phyloP scores from a whole-genome alignment of 164 flowering plant genomes.

The Annona squamosa region DNA sequence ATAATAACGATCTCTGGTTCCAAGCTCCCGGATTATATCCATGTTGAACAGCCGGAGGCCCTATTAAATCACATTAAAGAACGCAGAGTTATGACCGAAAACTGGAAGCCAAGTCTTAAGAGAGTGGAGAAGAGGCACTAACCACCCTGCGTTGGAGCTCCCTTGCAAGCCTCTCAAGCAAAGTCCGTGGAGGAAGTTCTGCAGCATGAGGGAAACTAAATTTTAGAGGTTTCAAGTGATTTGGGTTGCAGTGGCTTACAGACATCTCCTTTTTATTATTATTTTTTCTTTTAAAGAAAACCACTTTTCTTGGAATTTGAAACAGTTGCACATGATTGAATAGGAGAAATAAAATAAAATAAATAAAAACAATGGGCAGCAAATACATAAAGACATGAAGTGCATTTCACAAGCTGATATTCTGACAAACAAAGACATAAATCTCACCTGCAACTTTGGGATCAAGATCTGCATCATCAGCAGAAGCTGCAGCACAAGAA shows the following conservation, averaged over 20 bases:
- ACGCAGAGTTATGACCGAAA: background rate
- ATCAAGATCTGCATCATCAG: conserved; percentile 90
- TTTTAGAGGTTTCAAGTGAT: too few relatives aligned
- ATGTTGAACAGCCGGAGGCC: conserved; percentile 84
- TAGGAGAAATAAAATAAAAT: too few relatives aligned
- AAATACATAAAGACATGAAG: too few relatives aligned
- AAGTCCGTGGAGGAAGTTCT: conserved; percentile 93
- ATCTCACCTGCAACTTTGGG: conserved; percentile 78
- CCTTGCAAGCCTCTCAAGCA: conserved; percentile 78
- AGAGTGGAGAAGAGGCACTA: conserved; percentile 4
- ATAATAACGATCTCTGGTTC: conserved; percentile 57
- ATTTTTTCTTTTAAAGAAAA: too few relatives aligned
- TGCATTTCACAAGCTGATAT: background rate
- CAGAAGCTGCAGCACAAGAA: conserved; percentile 94
- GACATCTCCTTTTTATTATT: too few relatives aligned
- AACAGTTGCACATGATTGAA: too few relatives aligned
- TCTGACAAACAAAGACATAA: background rate
- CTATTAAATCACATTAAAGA: conserved; percentile 27
- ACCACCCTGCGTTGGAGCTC: conserved; percentile 86
- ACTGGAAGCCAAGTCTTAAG: background rate
- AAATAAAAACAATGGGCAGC: too few relatives aligned
- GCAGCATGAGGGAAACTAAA: conserved; percentile 13
- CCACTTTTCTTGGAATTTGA: too few relatives aligned
- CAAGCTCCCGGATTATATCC: conserved; percentile 84
- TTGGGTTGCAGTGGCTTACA: too few relatives aligned